Conservation (phyloP, 2,329 filamentous ascomycete species). For the Venturia nashicola region DNA sequence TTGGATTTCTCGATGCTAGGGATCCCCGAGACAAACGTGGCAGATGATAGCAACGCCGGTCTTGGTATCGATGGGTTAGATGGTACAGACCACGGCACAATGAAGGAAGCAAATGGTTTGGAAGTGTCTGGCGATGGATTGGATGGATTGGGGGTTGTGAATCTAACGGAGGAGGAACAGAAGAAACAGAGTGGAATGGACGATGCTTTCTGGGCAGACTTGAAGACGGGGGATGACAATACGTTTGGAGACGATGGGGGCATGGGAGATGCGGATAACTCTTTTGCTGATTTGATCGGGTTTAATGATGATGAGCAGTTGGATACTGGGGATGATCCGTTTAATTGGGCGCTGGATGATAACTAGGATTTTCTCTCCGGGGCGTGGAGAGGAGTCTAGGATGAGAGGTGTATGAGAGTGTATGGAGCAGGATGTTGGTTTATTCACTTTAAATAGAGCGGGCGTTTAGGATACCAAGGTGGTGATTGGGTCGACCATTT, state of each 20-base stretch:
- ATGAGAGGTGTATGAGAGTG: background rate
- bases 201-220: background rate
- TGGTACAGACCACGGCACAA: background rate
- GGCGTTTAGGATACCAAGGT: background rate
- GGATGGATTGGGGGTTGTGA: background rate
- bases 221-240: background rate
- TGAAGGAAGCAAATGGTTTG: background rate
- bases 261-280: background rate
- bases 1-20: conserved; percentile 3
- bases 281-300: conserved; percentile 1
- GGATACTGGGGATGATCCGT: background rate
- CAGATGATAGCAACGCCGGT: background rate
- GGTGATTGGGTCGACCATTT: background rate
- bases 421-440: background rate
- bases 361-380: background rate
- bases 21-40: background rate
- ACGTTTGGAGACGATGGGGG: background rate
- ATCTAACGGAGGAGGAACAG: background rate
- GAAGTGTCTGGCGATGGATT: background rate
- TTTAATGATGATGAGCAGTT: background rate
- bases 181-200: background rate
- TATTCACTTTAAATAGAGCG: background rate
- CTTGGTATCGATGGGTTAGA: background rate
- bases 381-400: background rate
- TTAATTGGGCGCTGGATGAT: background rate